These are phyloP conservation scores for Gymnopus androsaceus DNA, from an alignment of 1,284 basidiomycete genomes.

Conservation along the genomic window DNA sequence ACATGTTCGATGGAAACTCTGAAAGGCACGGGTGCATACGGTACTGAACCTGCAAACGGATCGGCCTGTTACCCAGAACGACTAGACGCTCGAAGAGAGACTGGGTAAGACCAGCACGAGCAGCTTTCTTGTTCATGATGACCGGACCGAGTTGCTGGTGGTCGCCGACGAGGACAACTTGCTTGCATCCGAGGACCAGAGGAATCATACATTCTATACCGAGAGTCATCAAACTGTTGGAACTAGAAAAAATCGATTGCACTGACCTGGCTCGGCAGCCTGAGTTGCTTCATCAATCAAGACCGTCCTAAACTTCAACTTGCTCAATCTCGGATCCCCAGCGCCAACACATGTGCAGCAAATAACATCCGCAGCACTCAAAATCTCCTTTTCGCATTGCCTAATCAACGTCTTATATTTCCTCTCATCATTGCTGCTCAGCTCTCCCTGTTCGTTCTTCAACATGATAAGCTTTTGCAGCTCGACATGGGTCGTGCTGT, in stretches of 20 bases:
- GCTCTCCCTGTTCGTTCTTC: slow-evolving; percentile 96
- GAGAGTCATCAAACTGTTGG: slow-evolving; percentile 17
- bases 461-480: slow-evolving; percentile 97
- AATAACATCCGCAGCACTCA: slow-evolving; percentile 95
- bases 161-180: slow-evolving; percentile 97
- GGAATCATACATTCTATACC: slow-evolving; percentile 97
- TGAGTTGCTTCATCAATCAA: slow-evolving; percentile 99
- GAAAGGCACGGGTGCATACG: slow-evolving; percentile 99
- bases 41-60: slow-evolving; percentile 98
- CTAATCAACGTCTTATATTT: slow-evolving; percentile 96
- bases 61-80: slow-evolving; percentile 92
- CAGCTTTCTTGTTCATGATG: slow-evolving; percentile 99
- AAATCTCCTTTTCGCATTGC: slow-evolving; percentile 96
- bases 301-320: slow-evolving; percentile 98
- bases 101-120: slow-evolving; percentile 94
- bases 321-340: slow-evolving; percentile 92
- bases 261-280: slow-evolving; percentile 92
- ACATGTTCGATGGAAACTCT: slow-evolving; percentile 99
- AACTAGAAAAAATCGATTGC: slow-evolving; percentile 7
- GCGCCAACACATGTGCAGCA: slow-evolving; percentile 99
- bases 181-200: slow-evolving; percentile 96
- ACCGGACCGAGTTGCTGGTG: slow-evolving; percentile 97
- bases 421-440: slow-evolving; percentile 94
- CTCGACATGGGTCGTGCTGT: slow-evolving; percentile 92
- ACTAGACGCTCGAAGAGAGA: slow-evolving; percentile 98